These are phyloP conservation scores for Lactarius pseudohatsudake DNA, from an alignment of 768 basidiomycete species.

Conservation along the genomic window DNA sequence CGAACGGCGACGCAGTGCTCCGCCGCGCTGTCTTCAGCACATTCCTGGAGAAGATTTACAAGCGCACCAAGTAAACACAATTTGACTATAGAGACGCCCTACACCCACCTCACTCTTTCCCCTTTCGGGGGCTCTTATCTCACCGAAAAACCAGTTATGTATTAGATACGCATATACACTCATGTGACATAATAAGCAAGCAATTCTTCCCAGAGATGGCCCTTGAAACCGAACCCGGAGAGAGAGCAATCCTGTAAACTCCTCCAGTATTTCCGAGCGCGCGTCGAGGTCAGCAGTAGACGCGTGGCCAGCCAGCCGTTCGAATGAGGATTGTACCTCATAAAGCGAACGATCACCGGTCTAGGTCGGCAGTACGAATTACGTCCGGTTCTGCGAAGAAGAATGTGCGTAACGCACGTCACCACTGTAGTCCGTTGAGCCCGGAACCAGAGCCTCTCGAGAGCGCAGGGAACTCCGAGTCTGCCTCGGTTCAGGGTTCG, in stretches of 20 bases:
- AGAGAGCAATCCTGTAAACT: not conserved
- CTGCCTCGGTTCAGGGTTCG: not conserved
- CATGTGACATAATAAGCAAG: slow-evolving; percentile 2
- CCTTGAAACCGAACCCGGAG: not conserved
- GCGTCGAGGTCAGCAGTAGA: too few relatives aligned
- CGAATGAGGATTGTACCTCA: too few relatives aligned
- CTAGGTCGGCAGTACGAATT: too few relatives aligned
- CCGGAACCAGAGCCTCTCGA: too few relatives aligned
- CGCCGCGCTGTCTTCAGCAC: slow-evolving; percentile 73
- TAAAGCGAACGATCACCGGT: too few relatives aligned
- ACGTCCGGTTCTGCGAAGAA: too few relatives aligned
- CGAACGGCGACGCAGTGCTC: slow-evolving; percentile 40
- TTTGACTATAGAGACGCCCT: not conserved
- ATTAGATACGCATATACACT: not conserved
- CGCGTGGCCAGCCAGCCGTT: too few relatives aligned
- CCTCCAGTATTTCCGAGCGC: too few relatives aligned
- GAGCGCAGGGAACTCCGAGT: too few relatives aligned
- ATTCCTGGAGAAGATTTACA: slow-evolving; percentile 87
- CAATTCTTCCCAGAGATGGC: not conserved
- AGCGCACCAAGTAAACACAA: slow-evolving; percentile 46
- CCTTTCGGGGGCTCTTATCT: not conserved
- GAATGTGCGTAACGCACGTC: too few relatives aligned
- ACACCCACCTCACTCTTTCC: not conserved
- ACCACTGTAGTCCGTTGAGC: too few relatives aligned
- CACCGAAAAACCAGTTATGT: not conserved